A percentile compares a stretch with the other conserved stretches of the same genome.
Evolutionary conservation across 139 green algal species (phyloP).

Genomic region (Monoraphidium neglectum): DNA sequence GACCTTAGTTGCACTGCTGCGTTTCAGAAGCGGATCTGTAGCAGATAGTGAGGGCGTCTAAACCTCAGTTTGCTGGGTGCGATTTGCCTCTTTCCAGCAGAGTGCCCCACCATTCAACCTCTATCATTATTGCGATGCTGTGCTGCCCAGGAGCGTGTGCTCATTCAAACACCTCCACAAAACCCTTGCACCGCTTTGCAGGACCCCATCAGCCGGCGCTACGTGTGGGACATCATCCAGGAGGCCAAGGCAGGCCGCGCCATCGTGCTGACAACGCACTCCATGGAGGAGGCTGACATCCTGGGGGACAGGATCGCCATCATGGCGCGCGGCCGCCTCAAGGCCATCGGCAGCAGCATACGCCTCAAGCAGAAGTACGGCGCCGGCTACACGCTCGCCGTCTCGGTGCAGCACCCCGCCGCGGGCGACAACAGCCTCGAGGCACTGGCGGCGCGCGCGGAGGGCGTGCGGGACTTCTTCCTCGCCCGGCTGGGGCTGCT

Average conservation of each 20-base stretch:
- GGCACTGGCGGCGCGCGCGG: constrained; percentile 19
- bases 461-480: constrained; percentile 50
- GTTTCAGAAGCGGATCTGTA: too few relatives aligned
- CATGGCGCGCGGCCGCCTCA: constrained; percentile 88
- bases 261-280: constrained; percentile 95
- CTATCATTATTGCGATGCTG: too few relatives aligned
- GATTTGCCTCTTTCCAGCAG: too few relatives aligned
- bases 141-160: too few relatives aligned
- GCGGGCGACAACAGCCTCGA: constrained; percentile 1
- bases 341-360: constrained; percentile 79
- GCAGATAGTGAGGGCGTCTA: too few relatives aligned
- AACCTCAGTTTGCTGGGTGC: too few relatives aligned
- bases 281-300: constrained; percentile 97
- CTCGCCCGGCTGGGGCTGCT: constrained; percentile 43
- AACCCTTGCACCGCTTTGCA: not conserved
- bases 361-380: constrained; percentile 93
- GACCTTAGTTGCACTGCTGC: too few relatives aligned
- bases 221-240: constrained; percentile 94
- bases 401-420: not conserved
- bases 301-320: constrained; percentile 92
- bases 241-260: constrained; percentile 65
- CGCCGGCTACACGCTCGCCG: constrained; percentile 70
- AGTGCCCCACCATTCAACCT: too few relatives aligned
- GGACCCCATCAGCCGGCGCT: constrained; percentile 73
- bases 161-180: too few relatives aligned